Percentiles rank a stretch among this genome's conserved stretches.
These are phyloP conservation scores for Calvatia gigantea DNA, from an alignment of 768 basidiomycete genomes.

Conservation along the genomic window DNA sequence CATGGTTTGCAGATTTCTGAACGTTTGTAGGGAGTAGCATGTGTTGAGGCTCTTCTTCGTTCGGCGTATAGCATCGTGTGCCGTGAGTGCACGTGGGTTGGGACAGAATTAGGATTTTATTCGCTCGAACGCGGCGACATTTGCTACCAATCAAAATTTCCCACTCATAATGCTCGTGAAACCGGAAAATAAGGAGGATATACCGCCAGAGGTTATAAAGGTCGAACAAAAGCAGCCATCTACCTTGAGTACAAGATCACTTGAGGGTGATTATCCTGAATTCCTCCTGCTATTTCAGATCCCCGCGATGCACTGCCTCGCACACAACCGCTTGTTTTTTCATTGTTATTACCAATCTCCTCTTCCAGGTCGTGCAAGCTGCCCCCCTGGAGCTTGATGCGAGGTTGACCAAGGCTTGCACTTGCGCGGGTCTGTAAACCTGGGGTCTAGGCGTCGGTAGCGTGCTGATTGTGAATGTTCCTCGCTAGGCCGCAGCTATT, in stretches of 20 bases:
- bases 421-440: slow-evolving; percentile 2
- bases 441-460: not conserved
- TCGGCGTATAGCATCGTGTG: not conserved
- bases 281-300: not conserved
- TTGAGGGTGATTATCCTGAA: too few relatives aligned
- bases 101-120: not conserved
- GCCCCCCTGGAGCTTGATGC: not conserved
- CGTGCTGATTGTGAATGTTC: not conserved
- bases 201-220: not conserved
- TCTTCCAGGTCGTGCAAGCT: not conserved
- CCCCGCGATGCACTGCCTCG: not conserved
- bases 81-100: not conserved
- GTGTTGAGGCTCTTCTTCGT: not conserved
- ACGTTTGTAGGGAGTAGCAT: not conserved
- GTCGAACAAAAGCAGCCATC: too few relatives aligned
- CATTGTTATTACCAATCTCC: not conserved
- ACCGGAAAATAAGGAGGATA: not conserved
- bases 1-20: not conserved
- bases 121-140: not conserved
- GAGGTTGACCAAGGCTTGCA: not conserved
- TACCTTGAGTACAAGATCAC: too few relatives aligned
- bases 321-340: not conserved
- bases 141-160: not conserved
- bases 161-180: not conserved
- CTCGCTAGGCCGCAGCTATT: not conserved